phyloP scores from a whole-genome alignment of 75 land plant genomes.

The Cryptomeria japonica region DNA sequence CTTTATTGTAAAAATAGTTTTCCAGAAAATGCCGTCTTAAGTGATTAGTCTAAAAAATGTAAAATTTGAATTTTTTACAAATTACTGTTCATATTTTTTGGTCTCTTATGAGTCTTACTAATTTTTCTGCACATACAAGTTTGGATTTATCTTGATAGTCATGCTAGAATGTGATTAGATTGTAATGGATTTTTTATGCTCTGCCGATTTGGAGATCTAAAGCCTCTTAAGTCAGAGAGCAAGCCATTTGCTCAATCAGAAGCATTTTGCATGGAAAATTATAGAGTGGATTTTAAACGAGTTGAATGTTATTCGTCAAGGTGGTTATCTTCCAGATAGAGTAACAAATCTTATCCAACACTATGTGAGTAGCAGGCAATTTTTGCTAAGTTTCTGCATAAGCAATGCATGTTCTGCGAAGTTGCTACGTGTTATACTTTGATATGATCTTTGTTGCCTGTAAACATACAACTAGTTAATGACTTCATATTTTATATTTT shows the following conservation, averaged over 20 bases:
- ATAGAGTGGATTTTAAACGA: conserved; percentile 77
- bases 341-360: conserved; percentile 89
- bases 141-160: not conserved
- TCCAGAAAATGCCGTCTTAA: not conserved
- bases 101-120: not conserved
- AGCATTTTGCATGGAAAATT: conserved; percentile 84
- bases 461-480: not conserved
- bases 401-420: not conserved
- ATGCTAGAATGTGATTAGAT: not conserved
- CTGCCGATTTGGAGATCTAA: conserved; percentile 90
- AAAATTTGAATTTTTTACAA: not conserved
- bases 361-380: conserved; percentile 86
- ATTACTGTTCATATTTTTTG: not conserved
- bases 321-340: conserved; percentile 71
- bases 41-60: not conserved
- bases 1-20: not conserved
- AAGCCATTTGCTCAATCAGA: conserved; percentile 89
- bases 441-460: not conserved
- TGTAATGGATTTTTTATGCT: not conserved
- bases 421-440: not conserved
- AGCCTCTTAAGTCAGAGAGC: conserved; percentile 86
- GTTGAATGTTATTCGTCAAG: conserved; percentile 72
- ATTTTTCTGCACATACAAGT: not conserved
- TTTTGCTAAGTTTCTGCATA: not conserved
- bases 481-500: not conserved